Evolutionary conservation across 2,329 filamentous ascomycete species (phyloP), one percentile per base, ranked within the genome.

Genomic region (Penicillium sclerotiorum): DNA sequence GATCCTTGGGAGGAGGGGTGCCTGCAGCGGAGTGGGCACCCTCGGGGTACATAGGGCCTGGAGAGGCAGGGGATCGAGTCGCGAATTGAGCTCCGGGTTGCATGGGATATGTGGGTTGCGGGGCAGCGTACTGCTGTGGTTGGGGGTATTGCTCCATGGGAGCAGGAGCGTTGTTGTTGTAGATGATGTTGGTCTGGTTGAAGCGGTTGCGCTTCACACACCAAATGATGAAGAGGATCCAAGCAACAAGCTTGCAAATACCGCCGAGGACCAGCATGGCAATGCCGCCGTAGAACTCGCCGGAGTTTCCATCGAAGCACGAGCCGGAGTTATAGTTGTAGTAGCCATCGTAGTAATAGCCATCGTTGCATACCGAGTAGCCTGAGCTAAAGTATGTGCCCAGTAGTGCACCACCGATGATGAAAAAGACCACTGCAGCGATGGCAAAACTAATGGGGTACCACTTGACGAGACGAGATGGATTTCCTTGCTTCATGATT

Each of bases 381-480:
- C 36, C 41, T 7, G 50, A 39, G 35, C 47, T 50, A 17, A 49
- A 47, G 12, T 49, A 57, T 41, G 38, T 43, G 44, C 57, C 57
- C 2, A 59, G 25, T 1, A 59, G 50, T 5, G 57, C 57, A 36
- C 52, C 55, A 11, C 57, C 57, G 28, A 56, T 53, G 40, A 57
- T 46, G 48, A 59, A 57, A 40, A 45, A 52, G 33, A 53, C 18
- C 25, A 57, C 20, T 18, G 57, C 52, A n/a, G 32, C 50, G 20
- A 59, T 56, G 50, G 55, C 55, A 38, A 59, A 56, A 35, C 50
- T 18, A 20, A 57, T 52, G 17, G 55, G 55, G 52, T 55, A 59
- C 55, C 57, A 54, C 28, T 57, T 57, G 13, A 55, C 23, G 13
- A 52, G 21, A 21, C 49, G 40, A 15, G 28, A 43, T 21, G 20